Evolutionary conservation across 139 green algal genomes (phyloP).

Genomic region (Micromonas commoda): DNA sequence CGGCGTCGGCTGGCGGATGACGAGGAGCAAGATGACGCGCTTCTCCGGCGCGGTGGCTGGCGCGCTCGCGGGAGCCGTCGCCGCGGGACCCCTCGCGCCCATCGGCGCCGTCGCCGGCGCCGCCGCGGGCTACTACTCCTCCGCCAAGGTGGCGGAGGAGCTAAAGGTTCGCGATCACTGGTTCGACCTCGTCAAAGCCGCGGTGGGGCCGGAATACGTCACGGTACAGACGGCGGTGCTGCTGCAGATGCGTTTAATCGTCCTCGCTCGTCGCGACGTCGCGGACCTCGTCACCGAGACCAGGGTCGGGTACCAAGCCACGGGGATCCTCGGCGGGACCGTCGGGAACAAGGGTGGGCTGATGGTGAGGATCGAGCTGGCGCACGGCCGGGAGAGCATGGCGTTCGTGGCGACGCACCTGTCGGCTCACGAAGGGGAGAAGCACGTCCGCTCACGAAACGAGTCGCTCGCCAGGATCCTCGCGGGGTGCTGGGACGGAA

Average conservation of each 20-base stretch:
- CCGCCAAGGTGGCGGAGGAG: constrained; percentile 6
- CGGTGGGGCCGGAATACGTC: not conserved
- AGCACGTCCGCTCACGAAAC: not conserved
- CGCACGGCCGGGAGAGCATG: constrained; percentile 11
- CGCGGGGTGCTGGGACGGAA: not conserved
- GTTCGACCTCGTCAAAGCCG: constrained; percentile 17
- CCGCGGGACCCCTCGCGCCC: not conserved
- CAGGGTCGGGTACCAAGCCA: constrained; percentile 9
- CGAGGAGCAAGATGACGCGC: not conserved
- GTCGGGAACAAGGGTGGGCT: constrained; percentile 30
- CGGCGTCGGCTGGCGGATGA: no score
- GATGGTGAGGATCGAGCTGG: constrained; percentile 7
- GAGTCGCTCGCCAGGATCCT: not conserved
- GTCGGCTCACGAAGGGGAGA: constrained; percentile 22
- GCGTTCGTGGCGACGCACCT: constrained; percentile 19
- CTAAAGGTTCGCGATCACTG: not conserved
- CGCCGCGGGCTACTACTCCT: not conserved
- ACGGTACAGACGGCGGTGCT: not conserved
- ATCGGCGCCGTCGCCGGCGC: not conserved
- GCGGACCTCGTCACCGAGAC: not conserved
- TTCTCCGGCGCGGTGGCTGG: not conserved
- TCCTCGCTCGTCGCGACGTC: not conserved
- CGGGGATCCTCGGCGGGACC: constrained; percentile 11
- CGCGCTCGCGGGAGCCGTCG: constrained; percentile 8
- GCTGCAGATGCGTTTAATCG: constrained; percentile 22